Percentiles rank a stretch among this genome's conserved stretches.
Conservation (phyloP, 2,329 filamentous ascomycete genomes). For the Didymella arachidicola region DNA sequence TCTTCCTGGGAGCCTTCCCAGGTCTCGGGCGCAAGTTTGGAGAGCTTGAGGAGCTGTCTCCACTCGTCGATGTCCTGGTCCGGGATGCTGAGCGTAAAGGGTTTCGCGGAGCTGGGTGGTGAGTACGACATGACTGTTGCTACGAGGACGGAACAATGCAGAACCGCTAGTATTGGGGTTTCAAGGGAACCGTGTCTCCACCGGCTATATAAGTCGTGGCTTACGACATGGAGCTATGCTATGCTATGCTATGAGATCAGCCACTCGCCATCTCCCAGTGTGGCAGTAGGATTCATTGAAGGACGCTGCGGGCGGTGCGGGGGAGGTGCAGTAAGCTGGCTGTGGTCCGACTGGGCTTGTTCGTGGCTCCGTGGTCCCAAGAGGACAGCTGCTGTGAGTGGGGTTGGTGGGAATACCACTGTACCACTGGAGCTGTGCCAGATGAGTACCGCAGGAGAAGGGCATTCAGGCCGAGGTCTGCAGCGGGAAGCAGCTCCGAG, state of each 20-base stretch:
- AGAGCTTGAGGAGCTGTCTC: constrained; percentile 48
- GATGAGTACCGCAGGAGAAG: not conserved
- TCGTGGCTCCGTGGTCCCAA: not conserved
- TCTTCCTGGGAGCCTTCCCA: constrained; percentile 42
- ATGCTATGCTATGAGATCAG: constrained; percentile 8
- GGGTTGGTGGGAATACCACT: not conserved
- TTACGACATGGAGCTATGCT: not conserved
- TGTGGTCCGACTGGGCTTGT: not conserved
- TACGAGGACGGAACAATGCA: not conserved
- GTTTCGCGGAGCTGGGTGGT: constrained; percentile 39
- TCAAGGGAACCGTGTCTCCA: not conserved
- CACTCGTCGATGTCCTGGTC: constrained; percentile 47
- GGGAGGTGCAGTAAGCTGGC: not conserved
- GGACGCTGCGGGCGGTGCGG: constrained; percentile 2
- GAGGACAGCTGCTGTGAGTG: not conserved
- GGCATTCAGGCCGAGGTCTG: not conserved
- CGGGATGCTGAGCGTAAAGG: constrained; percentile 45
- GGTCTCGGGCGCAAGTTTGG: constrained; percentile 43
- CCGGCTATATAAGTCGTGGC: constrained; percentile 10
- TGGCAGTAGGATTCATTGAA: not conserved
- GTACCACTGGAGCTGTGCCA: not conserved
- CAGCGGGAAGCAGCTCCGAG: not conserved
- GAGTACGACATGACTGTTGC: constrained; percentile 42
- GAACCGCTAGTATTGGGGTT: not conserved
- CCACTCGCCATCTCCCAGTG: constrained; percentile 3